phyloP scores from a whole-genome alignment of 2,329 filamentous ascomycete species.

The Colletotrichum melonis region DNA sequence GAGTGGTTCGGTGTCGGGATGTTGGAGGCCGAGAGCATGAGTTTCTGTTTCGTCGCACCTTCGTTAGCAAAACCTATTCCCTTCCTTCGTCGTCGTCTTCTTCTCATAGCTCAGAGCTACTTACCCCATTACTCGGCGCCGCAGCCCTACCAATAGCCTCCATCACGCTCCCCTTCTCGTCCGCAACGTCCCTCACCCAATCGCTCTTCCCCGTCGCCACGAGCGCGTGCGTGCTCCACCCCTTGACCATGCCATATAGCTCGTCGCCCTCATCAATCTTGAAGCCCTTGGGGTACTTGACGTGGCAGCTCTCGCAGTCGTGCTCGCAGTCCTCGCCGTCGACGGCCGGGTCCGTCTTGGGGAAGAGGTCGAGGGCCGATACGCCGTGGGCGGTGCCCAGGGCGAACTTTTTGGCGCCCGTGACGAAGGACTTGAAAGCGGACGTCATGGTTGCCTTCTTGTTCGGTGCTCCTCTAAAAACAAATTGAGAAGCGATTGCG shows the following conservation, averaged over 20 bases:
- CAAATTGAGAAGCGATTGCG: background rate
- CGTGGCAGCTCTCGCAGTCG: conserved; percentile 85
- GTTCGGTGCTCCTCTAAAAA: conserved; percentile 40
- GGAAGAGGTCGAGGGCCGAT: conserved; percentile 69
- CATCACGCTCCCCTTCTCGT: conserved; percentile 90
- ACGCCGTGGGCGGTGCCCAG: conserved; percentile 41
- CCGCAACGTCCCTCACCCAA: conserved; percentile 89
- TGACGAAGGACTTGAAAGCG: conserved; percentile 54
- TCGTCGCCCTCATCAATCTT: conserved; percentile 82
- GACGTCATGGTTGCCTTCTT: conserved; percentile 49
- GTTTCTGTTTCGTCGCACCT: conserved; percentile 61
- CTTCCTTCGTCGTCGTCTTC: no score
- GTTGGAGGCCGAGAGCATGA: conserved; percentile 94
- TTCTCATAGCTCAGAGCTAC: conserved; percentile 38
- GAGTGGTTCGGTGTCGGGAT: conserved; percentile 81
- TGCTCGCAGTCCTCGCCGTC: conserved; percentile 91
- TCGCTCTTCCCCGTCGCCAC: conserved; percentile 97
- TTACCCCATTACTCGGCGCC: conserved; percentile 75
- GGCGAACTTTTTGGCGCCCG: conserved; percentile 49
- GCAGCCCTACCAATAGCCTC: conserved; percentile 72
- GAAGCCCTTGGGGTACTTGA: conserved; percentile 78
- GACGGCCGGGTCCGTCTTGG: conserved; percentile 76
- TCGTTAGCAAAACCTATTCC: background rate
- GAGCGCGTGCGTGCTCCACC: conserved; percentile 88
- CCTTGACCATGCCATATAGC: conserved; percentile 87